phyloP scores from a whole-genome alignment of 2,329 filamentous ascomycete species.

The Dactylellina leptospora region DNA sequence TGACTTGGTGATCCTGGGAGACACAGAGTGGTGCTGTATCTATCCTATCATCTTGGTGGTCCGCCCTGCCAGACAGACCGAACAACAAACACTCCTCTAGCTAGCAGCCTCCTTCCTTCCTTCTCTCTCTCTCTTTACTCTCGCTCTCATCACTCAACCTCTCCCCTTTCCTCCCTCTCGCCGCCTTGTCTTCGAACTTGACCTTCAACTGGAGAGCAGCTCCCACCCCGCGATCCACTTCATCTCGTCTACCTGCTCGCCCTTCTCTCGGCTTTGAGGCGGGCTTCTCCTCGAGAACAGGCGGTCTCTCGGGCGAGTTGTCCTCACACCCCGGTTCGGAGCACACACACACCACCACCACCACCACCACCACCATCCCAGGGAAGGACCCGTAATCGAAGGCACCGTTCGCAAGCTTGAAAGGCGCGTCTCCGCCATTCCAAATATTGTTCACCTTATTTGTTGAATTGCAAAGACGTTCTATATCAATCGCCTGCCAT shows the following conservation, averaged over 20 bases:
- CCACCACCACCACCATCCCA: not conserved
- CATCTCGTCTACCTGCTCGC: no score
- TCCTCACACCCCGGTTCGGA: slow-evolving; percentile 29
- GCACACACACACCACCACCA: not conserved
- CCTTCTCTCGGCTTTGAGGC: no score
- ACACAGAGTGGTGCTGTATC: no score
- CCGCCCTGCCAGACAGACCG: no score
- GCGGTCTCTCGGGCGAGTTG: slow-evolving; percentile 26
- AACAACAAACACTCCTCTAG: not conserved
- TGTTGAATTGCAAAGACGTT: slow-evolving; percentile 9
- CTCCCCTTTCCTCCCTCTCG: not conserved
- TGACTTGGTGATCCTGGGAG: no score
- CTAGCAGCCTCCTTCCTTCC: not conserved
- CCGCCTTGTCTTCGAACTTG: not conserved
- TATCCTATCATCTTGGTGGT: no score
- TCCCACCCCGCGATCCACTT: not conserved
- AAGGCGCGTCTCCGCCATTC: slow-evolving; percentile 32
- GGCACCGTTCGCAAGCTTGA: slow-evolving; percentile 17
- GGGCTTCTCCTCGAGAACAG: not conserved
- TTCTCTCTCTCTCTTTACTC: not conserved
- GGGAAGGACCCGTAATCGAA: not conserved
- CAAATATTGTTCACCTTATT: slow-evolving; percentile 4
- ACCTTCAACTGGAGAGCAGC: not conserved
- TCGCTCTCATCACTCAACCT: not conserved
- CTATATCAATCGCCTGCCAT: slow-evolving; percentile 30